Conservation (phyloP, 345 rosid species). For the Populus ilicifolia region DNA sequence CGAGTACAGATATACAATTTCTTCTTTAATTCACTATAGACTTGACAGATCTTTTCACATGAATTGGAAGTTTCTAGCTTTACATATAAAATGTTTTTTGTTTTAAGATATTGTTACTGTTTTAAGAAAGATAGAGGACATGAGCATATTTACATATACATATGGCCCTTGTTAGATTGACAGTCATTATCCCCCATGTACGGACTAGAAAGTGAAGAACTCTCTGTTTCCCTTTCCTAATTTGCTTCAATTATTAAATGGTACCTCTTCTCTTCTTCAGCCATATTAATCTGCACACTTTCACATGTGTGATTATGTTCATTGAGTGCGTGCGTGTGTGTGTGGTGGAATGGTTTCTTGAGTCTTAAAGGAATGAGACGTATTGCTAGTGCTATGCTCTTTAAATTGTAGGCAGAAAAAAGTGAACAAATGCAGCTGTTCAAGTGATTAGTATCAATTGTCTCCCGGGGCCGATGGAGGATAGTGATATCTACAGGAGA, state of each 20-base stretch:
- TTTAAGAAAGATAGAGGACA: slow-evolving; percentile 20
- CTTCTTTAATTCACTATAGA: slow-evolving; percentile 11
- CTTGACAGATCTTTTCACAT: slow-evolving; percentile 8
- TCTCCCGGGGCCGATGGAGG: slow-evolving; percentile 27
- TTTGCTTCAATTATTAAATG: not conserved
- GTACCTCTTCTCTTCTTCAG: not conserved
- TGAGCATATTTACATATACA: not conserved
- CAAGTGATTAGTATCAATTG: slow-evolving; percentile 23
- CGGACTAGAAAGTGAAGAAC: slow-evolving; percentile 29
- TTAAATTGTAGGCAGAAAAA: slow-evolving; percentile 10
- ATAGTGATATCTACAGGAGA: slow-evolving; percentile 18
- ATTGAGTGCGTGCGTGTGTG: not conserved
- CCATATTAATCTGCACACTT: not conserved
- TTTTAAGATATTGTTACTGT: slow-evolving; percentile 32
- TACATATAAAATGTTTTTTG: slow-evolving; percentile 15
- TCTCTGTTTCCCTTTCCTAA: slow-evolving; percentile 2
- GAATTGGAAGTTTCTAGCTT: slow-evolving; percentile 36
- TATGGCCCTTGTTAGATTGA: slow-evolving; percentile 33
- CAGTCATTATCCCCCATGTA: slow-evolving; percentile 38
- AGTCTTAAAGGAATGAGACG: slow-evolving; percentile 20
- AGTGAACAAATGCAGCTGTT: slow-evolving; percentile 13
- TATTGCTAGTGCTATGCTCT: not conserved
- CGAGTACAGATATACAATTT: not conserved
- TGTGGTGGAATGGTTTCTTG: not conserved
- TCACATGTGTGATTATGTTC: not conserved